Conservation (phyloP, 2,329 filamentous ascomycete genomes). For the Elsinoe arachidis region DNA sequence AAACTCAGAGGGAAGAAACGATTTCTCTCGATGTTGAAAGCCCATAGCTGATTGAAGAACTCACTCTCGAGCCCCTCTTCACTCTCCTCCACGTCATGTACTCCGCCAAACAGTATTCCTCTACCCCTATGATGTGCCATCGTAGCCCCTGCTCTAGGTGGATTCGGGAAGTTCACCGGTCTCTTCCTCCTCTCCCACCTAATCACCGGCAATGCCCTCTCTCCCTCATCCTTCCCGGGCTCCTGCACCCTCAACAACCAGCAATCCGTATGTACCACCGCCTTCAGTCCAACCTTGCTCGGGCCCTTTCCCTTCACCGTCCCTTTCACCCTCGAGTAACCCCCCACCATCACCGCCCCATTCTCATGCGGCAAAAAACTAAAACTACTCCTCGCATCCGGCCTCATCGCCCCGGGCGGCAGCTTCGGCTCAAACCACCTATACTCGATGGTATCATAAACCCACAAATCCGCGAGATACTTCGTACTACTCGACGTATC, state of each 20-base stretch:
- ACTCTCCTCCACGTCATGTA: slow-evolving; percentile 49
- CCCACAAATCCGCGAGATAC: slow-evolving; percentile 87
- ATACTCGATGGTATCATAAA: slow-evolving; percentile 85
- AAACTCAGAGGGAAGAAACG: slow-evolving; percentile 80
- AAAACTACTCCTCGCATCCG: slow-evolving; percentile 85
- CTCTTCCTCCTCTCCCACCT: slow-evolving; percentile 92
- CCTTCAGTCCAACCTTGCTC: slow-evolving; percentile 66
- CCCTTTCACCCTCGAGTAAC: slow-evolving; percentile 84
- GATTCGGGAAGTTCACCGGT: slow-evolving; percentile 79
- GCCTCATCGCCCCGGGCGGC: slow-evolving; percentile 68
- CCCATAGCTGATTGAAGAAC: slow-evolving; percentile 87
- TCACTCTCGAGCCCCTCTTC: slow-evolving; percentile 87
- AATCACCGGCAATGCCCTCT: slow-evolving; percentile 60
- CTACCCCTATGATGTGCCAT: slow-evolving; percentile 93
- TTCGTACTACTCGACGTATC: slow-evolving; percentile 92
- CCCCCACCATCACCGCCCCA: slow-evolving; percentile 83
- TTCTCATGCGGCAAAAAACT: slow-evolving; percentile 83
- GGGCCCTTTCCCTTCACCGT: slow-evolving; percentile 51
- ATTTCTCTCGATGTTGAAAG: slow-evolving; percentile 93
- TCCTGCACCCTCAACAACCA: slow-evolving; percentile 81
- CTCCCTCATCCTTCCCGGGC: slow-evolving; percentile 57
- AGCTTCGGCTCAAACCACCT: slow-evolving; percentile 71
- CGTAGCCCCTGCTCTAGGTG: slow-evolving; percentile 75
- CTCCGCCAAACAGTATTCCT: slow-evolving; percentile 87
- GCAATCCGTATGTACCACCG: slow-evolving; percentile 87